Evolutionary conservation across 352 stramenopile species (phyloP), one percentile per base, ranked within the genome.

Genomic region (Phytophthora pisi): DNA sequence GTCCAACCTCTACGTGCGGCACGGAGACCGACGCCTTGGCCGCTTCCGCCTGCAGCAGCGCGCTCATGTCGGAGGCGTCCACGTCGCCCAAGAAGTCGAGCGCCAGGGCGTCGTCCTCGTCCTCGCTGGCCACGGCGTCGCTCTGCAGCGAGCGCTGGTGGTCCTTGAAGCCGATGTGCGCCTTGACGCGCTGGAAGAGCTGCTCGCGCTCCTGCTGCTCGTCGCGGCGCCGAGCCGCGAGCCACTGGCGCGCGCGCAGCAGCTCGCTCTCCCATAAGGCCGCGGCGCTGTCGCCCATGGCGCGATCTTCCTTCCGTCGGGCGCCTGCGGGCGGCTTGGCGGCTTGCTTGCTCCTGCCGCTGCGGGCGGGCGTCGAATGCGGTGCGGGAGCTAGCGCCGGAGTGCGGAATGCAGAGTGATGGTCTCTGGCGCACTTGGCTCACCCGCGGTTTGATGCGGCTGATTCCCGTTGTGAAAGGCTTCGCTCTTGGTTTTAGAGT

Each of bases 81-180:
- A 93, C 69, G 45, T 79, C 78, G 2, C 52, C 64, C 36, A 93
- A 58, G 52, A 93, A 93, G 28, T 84, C 79, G 5, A 93, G 70
- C 58, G 65, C 68, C 28, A 82, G 31, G 31, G 9, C 31, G 42
- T 75, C 71, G 30, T 70, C 55, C 5, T 71, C 68, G 8, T 75
- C 68, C n/a, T 83, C 68, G 13, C 64, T 69, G 5, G 56, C 64
- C n/a, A 51, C 49, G 26, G 55, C 53, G 3, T 65, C 71, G n/a
- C 54, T 70, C 46, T 73, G 71, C 20, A 76, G 66, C 38, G 68
- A 73, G 34, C 51, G 65, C 45, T 77, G 64, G 55, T 85, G 74
- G 51, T 89, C 77, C 36, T 61, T 56, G 57, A 73, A 89, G 26
- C 46, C 34, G 56, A 89, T 69, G 52, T 89, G 80, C 15, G 56